These are phyloP conservation scores for Lachancea fermentati DNA, from an alignment of 805 yeast species.

Conservation along the genomic window DNA sequence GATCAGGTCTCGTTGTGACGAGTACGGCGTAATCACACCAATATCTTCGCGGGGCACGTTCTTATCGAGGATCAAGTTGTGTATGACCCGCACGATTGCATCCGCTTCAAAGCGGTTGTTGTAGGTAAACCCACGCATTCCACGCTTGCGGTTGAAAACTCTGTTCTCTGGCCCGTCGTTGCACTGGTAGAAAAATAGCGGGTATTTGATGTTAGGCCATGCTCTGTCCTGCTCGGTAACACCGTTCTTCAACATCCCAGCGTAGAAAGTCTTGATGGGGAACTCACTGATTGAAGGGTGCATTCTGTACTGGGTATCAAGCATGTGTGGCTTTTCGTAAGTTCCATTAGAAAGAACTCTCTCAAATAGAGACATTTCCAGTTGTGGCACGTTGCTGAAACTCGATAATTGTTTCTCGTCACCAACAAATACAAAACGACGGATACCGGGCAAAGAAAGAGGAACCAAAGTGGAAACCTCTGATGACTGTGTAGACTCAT, in stretches of 20 bases:
- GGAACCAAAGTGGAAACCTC: constrained; percentile 71
- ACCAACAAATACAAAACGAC: constrained; percentile 65
- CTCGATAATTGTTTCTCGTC: constrained; percentile 72
- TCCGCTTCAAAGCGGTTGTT: constrained; percentile 50
- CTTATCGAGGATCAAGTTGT: constrained; percentile 48
- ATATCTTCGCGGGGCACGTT: constrained; percentile 45
- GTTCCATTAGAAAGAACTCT: constrained; percentile 58
- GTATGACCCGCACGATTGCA: constrained; percentile 42
- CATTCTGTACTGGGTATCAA: constrained; percentile 66
- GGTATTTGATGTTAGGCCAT: constrained; percentile 44
- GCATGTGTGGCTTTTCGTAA: constrained; percentile 56
- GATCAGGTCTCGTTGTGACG: constrained; percentile 64
- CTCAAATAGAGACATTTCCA: constrained; percentile 65
- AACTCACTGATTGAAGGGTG: constrained; percentile 58
- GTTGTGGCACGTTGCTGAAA: constrained; percentile 60
- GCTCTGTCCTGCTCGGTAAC: constrained; percentile 46
- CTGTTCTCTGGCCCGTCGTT: constrained; percentile 43
- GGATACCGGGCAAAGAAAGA: constrained; percentile 59
- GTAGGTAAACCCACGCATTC: constrained; percentile 52
- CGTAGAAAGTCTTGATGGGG: constrained; percentile 49
- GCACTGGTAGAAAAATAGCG: constrained; percentile 60
- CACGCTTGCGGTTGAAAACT: constrained; percentile 39
- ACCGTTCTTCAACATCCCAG: constrained; percentile 50
- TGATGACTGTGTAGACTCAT: constrained; percentile 72
- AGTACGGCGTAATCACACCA: constrained; percentile 70